A percentile compares a stretch with the other conserved stretches of the same genome.
These are phyloP conservation scores for Starmerella scarabaei DNA, from an alignment of 805 yeast genomes.

Conservation along the genomic window DNA sequence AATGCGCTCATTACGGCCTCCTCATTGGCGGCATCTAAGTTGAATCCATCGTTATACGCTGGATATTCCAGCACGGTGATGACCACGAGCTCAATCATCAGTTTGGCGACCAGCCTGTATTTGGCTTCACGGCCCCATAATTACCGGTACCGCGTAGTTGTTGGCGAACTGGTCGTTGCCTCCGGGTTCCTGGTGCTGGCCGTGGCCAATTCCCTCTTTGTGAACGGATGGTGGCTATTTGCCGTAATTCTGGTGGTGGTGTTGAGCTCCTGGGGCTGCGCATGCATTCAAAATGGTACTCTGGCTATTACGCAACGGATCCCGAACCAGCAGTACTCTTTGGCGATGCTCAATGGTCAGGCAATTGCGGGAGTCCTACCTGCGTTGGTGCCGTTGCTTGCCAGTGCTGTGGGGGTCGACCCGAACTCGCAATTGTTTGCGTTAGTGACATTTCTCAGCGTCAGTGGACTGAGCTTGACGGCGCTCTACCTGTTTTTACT, in stretches of 20 bases:
- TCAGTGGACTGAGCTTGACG: constrained; percentile 10
- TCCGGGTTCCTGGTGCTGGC: constrained; percentile 47
- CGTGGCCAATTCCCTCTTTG: constrained; percentile 17
- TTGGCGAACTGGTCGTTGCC: constrained; percentile 50
- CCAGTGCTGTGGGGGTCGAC: constrained; percentile 39
- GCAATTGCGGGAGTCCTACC: constrained; percentile 92
- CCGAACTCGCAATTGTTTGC: constrained; percentile 35
- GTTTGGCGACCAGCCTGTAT: constrained; percentile 45
- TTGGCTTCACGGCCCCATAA: constrained; percentile 57
- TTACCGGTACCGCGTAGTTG: constrained; percentile 42
- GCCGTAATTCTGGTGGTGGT: constrained; percentile 51
- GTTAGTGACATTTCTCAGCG: constrained; percentile 26
- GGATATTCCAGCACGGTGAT: constrained; percentile 76
- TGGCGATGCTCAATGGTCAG: constrained; percentile 87
- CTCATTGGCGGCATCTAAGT: constrained; percentile 56
- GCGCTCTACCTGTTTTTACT: constrained; percentile 10
- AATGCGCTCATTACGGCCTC: constrained; percentile 81
- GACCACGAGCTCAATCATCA: constrained; percentile 65
- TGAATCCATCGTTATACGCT: constrained; percentile 33
- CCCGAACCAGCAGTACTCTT: constrained; percentile 16
- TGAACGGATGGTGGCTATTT: constrained; percentile 15
- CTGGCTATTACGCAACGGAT: constrained; percentile 68
- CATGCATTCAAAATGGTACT: constrained; percentile 77
- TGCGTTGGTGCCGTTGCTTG: constrained; percentile 49
- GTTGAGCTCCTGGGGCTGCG: constrained; percentile 59